These are phyloP conservation scores for Aspergillus pseudonomiae DNA, from an alignment of 2,329 filamentous ascomycete genomes.

Conservation along the genomic window DNA sequence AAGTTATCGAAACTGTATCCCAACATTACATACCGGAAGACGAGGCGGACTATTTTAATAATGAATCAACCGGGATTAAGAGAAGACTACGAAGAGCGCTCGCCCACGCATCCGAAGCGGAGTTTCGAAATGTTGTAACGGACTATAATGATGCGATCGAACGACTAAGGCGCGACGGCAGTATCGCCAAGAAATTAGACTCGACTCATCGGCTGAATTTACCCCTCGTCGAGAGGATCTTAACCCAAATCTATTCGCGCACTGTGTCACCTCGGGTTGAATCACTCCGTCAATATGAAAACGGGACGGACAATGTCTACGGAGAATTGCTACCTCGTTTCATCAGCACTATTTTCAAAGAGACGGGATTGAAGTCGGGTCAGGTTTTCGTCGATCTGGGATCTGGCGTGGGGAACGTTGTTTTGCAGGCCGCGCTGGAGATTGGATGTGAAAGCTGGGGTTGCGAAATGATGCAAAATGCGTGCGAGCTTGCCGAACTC, in stretches of 20 bases:
- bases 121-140: conserved; percentile 72
- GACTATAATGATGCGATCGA: conserved; percentile 77
- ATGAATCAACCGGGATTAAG: conserved; percentile 73
- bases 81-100: conserved; percentile 76
- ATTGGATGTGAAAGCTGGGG: conserved; percentile 94
- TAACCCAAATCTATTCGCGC: conserved; percentile 86
- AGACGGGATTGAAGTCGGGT: conserved; percentile 75
- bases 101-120: conserved; percentile 66
- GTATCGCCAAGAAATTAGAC: conserved; percentile 72
- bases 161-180: conserved; percentile 68
- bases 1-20: conserved; percentile 69
- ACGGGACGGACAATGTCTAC: conserved; percentile 91
- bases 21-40: conserved; percentile 76
- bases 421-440: conserved; percentile 89
- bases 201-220: conserved; percentile 69
- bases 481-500: conserved; percentile 76
- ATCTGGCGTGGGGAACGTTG: conserved; percentile 94
- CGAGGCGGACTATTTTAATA: conserved; percentile 67
- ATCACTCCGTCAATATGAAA: conserved; percentile 79
- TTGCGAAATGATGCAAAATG: conserved; percentile 93
- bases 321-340: conserved; percentile 88
- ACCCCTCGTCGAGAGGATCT: conserved; percentile 75
- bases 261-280: conserved; percentile 90
- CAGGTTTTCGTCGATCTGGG: conserved; percentile 93
- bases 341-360: conserved; percentile 77